Percentiles rank a stretch among this genome's conserved stretches.
These are phyloP conservation scores for Pelargonium myrrhifolium DNA, from an alignment of 441 rosid species.

Conservation along the genomic window DNA sequence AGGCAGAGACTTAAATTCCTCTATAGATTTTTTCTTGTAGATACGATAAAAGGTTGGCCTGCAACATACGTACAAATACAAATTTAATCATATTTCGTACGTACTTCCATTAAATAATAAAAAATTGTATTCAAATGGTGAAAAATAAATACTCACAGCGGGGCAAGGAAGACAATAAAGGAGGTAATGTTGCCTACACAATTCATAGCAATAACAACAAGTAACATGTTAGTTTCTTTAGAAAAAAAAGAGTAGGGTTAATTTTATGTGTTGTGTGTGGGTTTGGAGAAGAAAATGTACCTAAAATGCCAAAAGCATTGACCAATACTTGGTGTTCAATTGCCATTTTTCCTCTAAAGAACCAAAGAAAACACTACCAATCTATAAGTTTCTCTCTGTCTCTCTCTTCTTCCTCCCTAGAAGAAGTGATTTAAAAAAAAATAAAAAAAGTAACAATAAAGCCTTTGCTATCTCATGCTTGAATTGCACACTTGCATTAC, in stretches of 20 bases:
- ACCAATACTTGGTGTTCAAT: conserved; percentile 33
- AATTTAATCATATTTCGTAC: not conserved
- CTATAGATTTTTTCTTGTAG: conserved; percentile 60
- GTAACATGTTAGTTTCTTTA: not conserved
- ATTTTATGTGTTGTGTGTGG: too few relatives aligned
- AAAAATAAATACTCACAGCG: conserved; percentile 38
- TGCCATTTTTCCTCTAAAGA: conserved; percentile 32
- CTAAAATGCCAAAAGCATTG: conserved; percentile 58
- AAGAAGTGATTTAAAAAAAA: not conserved
- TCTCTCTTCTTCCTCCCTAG: conserved; percentile 9
- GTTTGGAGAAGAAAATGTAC: conserved; percentile 24
- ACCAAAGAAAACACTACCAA: not conserved
- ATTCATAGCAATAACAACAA: not conserved
- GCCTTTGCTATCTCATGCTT: not conserved
- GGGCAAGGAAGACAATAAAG: conserved; percentile 35
- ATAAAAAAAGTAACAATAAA: conserved; percentile 5
- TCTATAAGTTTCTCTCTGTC: conserved; percentile 3
- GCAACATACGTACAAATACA: not conserved
- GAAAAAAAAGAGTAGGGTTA: too few relatives aligned
- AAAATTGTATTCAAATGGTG: too few relatives aligned
- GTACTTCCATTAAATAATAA: too few relatives aligned
- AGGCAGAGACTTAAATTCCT: conserved; percentile 68
- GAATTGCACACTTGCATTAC: conserved; percentile 5
- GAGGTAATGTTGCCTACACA: conserved; percentile 42
- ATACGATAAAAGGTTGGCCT: conserved; percentile 71